Base-by-base conservation (phyloP, 2,329 filamentous ascomycete genomes). In the Aureobasidium pullulans region DNA sequence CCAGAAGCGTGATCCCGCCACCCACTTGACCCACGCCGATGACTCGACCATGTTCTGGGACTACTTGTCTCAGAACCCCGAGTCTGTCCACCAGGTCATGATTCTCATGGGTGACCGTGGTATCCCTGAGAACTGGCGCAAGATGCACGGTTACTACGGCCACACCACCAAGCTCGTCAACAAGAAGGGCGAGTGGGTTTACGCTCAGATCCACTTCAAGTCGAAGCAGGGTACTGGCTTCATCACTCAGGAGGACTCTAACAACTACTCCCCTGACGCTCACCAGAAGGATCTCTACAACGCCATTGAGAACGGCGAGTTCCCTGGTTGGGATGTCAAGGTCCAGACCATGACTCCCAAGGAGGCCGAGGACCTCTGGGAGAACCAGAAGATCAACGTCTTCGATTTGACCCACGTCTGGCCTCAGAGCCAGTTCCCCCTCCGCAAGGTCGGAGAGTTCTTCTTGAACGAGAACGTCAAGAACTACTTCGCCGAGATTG, bases 1-100 rank as follows among this genome's bases (percentile, higher is more conserved):
- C 0, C 87, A 89, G 70, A 89, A 89, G 77, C 79, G 86, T n/a
- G 77, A 90, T 66, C 87, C 86, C 0, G 80, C 84, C 64, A 89
- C 85, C 3, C 84, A 89, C 68, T 72, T 88, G 6, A 85, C 83
- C 49, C 83, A 88, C 71, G 84, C 85, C 15, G 79, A 82, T 52
- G 80, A 84, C 62, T 77, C 78, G 11, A 86, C 83, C 54, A 83
- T 84, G 75, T 88, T 88, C 73, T 89, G 84, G 85, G 85, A 81
- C 64, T 81, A 81, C 62, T 71, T 79, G 0, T 78, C 74, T 6
- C 75, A 81, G 63, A 81, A 81, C 64, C 79, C 79, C 1, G 79
- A 82, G 67, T 77, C 77, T 0, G 70, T 79, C 9, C 79, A 82
- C 64, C 79, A 81, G 64, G 77, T 81, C 63, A 75, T 81, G 74